Evolutionary conservation across 2,329 filamentous ascomycete species (phyloP).

Genomic region (Hypoxylon rubiginosum): DNA sequence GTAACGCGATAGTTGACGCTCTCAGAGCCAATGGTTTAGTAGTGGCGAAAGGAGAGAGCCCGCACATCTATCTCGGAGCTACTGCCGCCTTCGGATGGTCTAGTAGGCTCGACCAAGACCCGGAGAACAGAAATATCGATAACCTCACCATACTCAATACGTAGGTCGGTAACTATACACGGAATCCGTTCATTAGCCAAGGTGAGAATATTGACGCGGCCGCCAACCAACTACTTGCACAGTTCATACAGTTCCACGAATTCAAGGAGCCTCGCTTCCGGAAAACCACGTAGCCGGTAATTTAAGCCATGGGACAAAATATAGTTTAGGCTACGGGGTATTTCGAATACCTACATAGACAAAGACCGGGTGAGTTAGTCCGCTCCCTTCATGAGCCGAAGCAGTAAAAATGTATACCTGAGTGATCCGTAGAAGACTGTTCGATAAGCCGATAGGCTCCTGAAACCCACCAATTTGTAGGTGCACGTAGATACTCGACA

Average conservation of each 20-base stretch:
- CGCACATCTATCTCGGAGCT: accelerated
- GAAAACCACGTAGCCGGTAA: neutral
- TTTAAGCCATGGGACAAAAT: neutral
- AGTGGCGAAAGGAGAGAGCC: conserved; percentile 16
- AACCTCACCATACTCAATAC: neutral
- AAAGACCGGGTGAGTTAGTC: conserved; percentile 43
- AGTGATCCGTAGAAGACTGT: neutral
- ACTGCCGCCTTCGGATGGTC: conserved; percentile 8
- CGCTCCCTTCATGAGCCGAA: conserved; percentile 41
- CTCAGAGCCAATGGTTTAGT: conserved; percentile 10
- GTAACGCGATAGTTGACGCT: conserved; percentile 39
- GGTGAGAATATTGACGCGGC: neutral
- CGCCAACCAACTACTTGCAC: neutral
- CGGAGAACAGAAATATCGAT: neutral
- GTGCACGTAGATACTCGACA: neutral
- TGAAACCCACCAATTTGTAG: neutral
- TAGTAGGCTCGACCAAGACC: conserved; percentile 27
- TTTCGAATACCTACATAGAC: conserved; percentile 60
- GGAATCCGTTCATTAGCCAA: neutral
- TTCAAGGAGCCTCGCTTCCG: neutral
- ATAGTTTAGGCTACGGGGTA: neutral
- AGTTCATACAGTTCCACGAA: conserved; percentile 4
- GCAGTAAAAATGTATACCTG: conserved; percentile 31
- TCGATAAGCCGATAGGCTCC: neutral
- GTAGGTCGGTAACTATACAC: neutral